These are phyloP conservation scores for Acrasis kona DNA, from an alignment of 78 protist species.

Conservation along the genomic window DNA sequence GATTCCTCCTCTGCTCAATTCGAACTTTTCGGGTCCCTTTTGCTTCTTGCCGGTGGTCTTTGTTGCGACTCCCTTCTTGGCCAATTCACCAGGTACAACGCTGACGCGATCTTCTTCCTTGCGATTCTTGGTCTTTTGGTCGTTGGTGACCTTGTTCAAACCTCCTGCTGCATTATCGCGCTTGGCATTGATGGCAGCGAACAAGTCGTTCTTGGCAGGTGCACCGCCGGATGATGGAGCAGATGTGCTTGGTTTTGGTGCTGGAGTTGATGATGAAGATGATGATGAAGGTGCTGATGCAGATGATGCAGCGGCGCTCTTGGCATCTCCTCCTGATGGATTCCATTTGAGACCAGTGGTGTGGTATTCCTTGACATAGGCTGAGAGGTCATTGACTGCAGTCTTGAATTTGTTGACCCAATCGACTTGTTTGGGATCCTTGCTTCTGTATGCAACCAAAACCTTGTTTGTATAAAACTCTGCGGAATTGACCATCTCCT, in stretches of 20 bases:
- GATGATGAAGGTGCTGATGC: conserved; percentile 2
- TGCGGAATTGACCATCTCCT: conserved; percentile 1
- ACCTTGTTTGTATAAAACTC: conserved; percentile 44
- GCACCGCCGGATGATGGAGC: not conserved
- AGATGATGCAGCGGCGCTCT: not conserved
- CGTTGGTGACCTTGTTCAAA: conserved; percentile 62
- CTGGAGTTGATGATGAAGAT: not conserved
- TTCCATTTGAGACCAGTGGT: conserved; percentile 41
- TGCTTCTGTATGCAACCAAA: conserved; percentile 10
- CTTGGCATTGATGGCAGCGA: not conserved
- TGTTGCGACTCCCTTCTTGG: conserved; percentile 6
- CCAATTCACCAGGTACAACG: not conserved
- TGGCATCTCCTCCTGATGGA: not conserved
- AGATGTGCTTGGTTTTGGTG: not conserved
- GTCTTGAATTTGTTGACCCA: conserved; percentile 17
- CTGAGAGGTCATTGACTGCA: conserved; percentile 11
- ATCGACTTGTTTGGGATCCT: conserved; percentile 20
- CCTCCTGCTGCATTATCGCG: conserved; percentile 25
- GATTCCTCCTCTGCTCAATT: no score
- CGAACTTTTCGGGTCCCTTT: no score
- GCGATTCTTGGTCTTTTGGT: conserved; percentile 64
- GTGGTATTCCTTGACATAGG: conserved; percentile 40
- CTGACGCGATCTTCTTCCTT: conserved; percentile 29
- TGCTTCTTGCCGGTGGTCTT: conserved; percentile 14
- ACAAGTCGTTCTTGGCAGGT: not conserved